Evolutionary conservation across 176 grass and related monocot species (phyloP), one percentile per base, ranked within the genome.

Genomic region (Carex myosuroides): DNA sequence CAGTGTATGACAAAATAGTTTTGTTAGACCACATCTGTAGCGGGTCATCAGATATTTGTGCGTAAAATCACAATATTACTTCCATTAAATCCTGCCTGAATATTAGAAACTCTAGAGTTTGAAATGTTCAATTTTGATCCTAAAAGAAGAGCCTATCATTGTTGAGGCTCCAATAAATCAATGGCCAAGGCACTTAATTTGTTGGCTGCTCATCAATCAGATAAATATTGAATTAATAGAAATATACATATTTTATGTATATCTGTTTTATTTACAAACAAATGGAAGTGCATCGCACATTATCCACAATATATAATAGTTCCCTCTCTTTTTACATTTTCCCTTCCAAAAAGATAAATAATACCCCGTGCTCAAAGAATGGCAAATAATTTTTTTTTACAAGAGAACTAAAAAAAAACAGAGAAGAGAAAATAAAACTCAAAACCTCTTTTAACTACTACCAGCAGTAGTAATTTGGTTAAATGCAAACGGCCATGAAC

Each of bases 401-500:
- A 86, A 73, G 46, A 63, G 32, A 81, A 64, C 13, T 42, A 69
- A 87, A 81, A 32, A 32, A 85, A 76, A 50, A 54, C 37, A 56
- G 21, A 64, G 16, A 8, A 73, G 17, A 77, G 6, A 26, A 85
- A 84, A 89, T 20, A 67, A 33, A 7, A 35, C 48, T 52, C 79
- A 81, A 87, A 86, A 89, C 66, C 44, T 72, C 33, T 35, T 41
- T 58, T 35, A 88, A 84, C 87, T 87, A 76, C 88, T 90, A 57
- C 89, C 84, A 57, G 91, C 87, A 16, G 88, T 87, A 35, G 89
- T 86, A 29, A 84, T 84, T 56, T 90, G 91, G 87, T 83, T 89
- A 37, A 92, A 84, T 0, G 93, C 87, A 53, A 93, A 37, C 11
- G 90, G 89, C 91, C 96, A 98, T 8, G 89, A 87, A 63, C 91